phyloP scores from a whole-genome alignment of 1,139 yeast genomes.

The Lodderomyces oxycetoniae region DNA sequence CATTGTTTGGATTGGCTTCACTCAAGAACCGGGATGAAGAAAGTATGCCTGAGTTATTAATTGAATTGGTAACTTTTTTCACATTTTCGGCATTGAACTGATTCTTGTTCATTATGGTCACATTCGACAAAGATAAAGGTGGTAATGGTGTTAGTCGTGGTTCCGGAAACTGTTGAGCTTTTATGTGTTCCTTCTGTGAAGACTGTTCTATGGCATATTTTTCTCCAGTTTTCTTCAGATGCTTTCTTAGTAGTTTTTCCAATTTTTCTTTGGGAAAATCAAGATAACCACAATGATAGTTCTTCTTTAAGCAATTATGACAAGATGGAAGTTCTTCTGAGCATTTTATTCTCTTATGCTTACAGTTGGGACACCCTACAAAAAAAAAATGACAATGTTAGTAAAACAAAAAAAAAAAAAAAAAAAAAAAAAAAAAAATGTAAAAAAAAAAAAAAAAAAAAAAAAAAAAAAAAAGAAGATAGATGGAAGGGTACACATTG shows the following conservation, averaged over 20 bases:
- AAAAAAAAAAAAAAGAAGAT: too few species aligned
- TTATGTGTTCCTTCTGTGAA: neutral
- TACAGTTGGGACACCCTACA: slow-evolving; percentile 41
- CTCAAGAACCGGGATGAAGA: too few species aligned
- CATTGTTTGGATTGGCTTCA: too few species aligned
- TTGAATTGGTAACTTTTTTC: too few species aligned
- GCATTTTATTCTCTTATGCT: slow-evolving; percentile 41
- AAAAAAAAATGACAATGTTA: neutral
- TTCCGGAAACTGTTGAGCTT: too few species aligned
- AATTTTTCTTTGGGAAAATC: slow-evolving; percentile 39
- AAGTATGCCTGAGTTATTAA: too few species aligned
- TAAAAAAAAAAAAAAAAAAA: too few species aligned
- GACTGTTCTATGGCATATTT: neutral
- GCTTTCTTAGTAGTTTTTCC: slow-evolving; percentile 31
- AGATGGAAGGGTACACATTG: neutral
- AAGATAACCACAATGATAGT: slow-evolving; percentile 39
- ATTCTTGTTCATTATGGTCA: too few species aligned
- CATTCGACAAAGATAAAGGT: too few species aligned
- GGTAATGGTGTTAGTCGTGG: too few species aligned
- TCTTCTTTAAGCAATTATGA: slow-evolving; percentile 35
- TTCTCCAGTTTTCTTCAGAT: slow-evolving; percentile 10
- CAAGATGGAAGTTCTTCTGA: slow-evolving; percentile 43
- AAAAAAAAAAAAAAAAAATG: neutral
- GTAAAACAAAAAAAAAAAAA: neutral
- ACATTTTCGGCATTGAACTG: too few species aligned